These are phyloP conservation scores for Iberis amara DNA, from an alignment of 441 rosid species.

Conservation along the genomic window DNA sequence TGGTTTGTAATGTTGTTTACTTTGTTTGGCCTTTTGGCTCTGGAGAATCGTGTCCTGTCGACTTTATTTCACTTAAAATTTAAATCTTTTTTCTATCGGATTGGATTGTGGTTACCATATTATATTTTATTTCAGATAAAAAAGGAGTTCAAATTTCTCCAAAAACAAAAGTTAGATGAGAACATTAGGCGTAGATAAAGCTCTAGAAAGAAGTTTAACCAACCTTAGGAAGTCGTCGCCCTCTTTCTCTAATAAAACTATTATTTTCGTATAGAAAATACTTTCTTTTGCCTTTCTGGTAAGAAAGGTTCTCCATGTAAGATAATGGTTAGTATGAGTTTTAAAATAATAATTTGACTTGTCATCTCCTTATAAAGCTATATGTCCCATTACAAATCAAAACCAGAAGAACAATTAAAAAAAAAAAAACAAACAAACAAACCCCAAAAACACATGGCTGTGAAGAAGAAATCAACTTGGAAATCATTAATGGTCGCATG, in stretches of 20 bases:
- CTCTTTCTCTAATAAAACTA: conserved; percentile 24
- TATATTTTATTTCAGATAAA: too few species aligned
- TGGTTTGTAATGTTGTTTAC: too few species aligned
- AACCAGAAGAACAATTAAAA: neutral
- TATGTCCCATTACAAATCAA: conserved; percentile 7
- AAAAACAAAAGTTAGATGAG: neutral
- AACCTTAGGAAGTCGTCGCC: conserved; percentile 32
- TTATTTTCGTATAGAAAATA: neutral
- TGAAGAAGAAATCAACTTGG: conserved; percentile 39
- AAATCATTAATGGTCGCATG: conserved; percentile 36
- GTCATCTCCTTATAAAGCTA: conserved; percentile 2
- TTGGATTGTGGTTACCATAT: too few species aligned
- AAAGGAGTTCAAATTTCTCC: too few species aligned
- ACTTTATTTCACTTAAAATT: too few species aligned
- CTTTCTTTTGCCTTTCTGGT: conserved; percentile 19
- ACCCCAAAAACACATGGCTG: conserved; percentile 38
- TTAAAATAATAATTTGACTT: conserved; percentile 8
- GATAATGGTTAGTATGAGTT: conserved; percentile 16
- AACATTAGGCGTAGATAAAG: conserved; percentile 8
- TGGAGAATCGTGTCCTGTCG: too few species aligned
- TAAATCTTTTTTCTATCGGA: too few species aligned
- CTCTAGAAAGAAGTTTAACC: conserved; percentile 14
- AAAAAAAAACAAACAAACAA: neutral
- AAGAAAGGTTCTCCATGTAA: conserved; percentile 14
- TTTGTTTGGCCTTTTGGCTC: too few species aligned